Evolutionary conservation across 2,329 filamentous ascomycete genomes (phyloP).

Genomic region (Ustilaginoidea virens): DNA sequence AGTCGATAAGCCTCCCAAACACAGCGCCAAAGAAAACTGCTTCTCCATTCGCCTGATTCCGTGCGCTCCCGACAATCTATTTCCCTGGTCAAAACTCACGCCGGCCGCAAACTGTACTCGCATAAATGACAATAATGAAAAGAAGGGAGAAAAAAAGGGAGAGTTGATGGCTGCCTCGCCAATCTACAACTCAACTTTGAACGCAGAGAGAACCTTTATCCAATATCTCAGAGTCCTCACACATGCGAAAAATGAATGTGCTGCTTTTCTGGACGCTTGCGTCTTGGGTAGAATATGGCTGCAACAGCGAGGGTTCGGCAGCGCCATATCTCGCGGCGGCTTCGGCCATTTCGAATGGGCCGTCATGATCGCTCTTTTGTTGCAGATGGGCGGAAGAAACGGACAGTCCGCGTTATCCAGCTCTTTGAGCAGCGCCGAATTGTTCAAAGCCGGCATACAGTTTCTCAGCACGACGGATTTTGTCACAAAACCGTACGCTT

Average conservation of each 20-base stretch:
- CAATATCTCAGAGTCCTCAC: slow-evolving; percentile 64
- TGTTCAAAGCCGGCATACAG: slow-evolving; percentile 91
- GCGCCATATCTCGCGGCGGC: slow-evolving; percentile 56
- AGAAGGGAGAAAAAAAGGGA: slow-evolving; percentile 24
- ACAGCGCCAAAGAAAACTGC: slow-evolving; percentile 10
- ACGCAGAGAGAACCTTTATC: slow-evolving; percentile 59
- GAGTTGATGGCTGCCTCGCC: slow-evolving; percentile 50
- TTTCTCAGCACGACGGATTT: slow-evolving; percentile 66
- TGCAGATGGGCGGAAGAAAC: slow-evolving; percentile 61
- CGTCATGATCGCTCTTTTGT: slow-evolving; percentile 59
- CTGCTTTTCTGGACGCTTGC: slow-evolving; percentile 68
- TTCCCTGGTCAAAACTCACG: slow-evolving; percentile 55
- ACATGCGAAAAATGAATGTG: slow-evolving; percentile 50
- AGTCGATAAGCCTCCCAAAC: slow-evolving; percentile 5
- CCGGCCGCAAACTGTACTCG: slow-evolving; percentile 58
- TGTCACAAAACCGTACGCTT: slow-evolving; percentile 44
- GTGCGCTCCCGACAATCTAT: slow-evolving; percentile 52
- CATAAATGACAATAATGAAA: slow-evolving; percentile 27
- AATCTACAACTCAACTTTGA: slow-evolving; percentile 79
- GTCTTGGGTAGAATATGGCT: slow-evolving; percentile 81
- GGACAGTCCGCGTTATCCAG: slow-evolving; percentile 58
- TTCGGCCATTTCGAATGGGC: slow-evolving; percentile 93
- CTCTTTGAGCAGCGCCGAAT: slow-evolving; percentile 76
- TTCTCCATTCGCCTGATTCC: slow-evolving; percentile 64
- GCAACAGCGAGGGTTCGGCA: slow-evolving; percentile 66